phyloP scores from a whole-genome alignment of 441 rosid genomes.

The Aleurites moluccanus region DNA sequence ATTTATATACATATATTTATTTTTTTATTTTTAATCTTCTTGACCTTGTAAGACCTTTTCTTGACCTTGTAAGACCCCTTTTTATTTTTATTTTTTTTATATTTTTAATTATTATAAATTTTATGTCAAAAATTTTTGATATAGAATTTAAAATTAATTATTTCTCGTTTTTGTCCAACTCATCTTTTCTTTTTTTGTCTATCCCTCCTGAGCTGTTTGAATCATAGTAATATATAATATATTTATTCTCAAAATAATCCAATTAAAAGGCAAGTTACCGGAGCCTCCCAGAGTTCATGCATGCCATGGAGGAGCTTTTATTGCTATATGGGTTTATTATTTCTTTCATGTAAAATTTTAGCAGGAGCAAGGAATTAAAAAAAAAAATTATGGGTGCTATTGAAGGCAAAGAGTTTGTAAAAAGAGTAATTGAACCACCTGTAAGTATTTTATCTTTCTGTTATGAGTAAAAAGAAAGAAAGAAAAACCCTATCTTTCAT shows the following conservation, averaged over 20 bases:
- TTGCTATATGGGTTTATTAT: conserved; percentile 5
- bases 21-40: conserved; percentile 39
- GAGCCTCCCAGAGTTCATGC: background rate
- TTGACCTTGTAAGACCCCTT: conserved; percentile 96
- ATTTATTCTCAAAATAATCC: background rate
- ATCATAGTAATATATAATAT: background rate
- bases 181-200: conserved; percentile 78
- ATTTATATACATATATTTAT: too few species aligned
- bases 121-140: conserved; percentile 13
- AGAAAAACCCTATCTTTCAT: conserved; percentile 30
- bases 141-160: conserved; percentile 19
- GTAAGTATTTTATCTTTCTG: conserved; percentile 19
- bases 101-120: background rate
- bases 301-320: background rate
- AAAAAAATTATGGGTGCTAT: background rate
- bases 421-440: conserved; percentile 15
- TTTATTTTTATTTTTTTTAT: background rate
- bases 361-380: background rate
- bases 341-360: background rate
- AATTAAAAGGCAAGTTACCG: background rate
- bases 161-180: conserved; percentile 42
- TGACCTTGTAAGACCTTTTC: conserved; percentile 99
- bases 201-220: conserved; percentile 77
- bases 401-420: background rate
- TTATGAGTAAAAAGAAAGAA: conserved; percentile 20